These are phyloP conservation scores for Cadophora luteo-olivacea DNA, from an alignment of 2,329 filamentous ascomycete genomes.

Conservation along the genomic window DNA sequence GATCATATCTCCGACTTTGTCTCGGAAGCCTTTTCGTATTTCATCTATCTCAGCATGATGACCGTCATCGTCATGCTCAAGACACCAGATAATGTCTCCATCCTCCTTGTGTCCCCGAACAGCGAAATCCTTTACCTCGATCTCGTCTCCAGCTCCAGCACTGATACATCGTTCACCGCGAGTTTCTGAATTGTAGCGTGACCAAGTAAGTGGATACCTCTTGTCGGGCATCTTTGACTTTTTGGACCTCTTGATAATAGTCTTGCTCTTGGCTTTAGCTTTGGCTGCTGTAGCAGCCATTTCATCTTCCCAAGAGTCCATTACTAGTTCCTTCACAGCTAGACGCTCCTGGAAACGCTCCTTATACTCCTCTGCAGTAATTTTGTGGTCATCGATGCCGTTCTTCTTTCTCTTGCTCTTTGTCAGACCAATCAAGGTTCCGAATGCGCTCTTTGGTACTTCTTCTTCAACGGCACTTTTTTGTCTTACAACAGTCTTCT, in stretches of 20 bases:
- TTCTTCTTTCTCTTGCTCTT: slow-evolving; percentile 31
- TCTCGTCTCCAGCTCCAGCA: slow-evolving; percentile 28
- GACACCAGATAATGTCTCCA: slow-evolving; percentile 36
- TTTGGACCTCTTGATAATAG: slow-evolving; percentile 34
- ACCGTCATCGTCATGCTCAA: slow-evolving; percentile 35
- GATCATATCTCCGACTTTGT: slow-evolving; percentile 26
- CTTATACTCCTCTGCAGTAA: slow-evolving; percentile 32
- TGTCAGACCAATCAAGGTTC: slow-evolving; percentile 14
- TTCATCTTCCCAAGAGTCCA: slow-evolving; percentile 39
- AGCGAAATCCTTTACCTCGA: slow-evolving; percentile 39
- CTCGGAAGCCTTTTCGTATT: slow-evolving; percentile 25
- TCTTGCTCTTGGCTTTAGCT: slow-evolving; percentile 37
- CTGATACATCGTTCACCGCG: slow-evolving; percentile 35
- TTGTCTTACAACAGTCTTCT: slow-evolving; percentile 15
- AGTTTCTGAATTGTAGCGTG: slow-evolving; percentile 39
- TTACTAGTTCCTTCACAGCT: slow-evolving; percentile 34
- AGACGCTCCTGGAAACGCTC: slow-evolving; percentile 31
- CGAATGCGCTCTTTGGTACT: slow-evolving; percentile 27
- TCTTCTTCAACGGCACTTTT: slow-evolving; percentile 25
- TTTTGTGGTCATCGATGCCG: slow-evolving; percentile 20
- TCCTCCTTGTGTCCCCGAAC: slow-evolving; percentile 25
- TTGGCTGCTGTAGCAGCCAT: slow-evolving; percentile 35
- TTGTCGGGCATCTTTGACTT: slow-evolving; percentile 32
- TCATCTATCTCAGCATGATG: slow-evolving; percentile 31
- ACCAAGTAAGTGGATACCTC: slow-evolving; percentile 41